Conservation (phyloP, 1,139 yeast species). For the Meyerozyma athensensis region DNA sequence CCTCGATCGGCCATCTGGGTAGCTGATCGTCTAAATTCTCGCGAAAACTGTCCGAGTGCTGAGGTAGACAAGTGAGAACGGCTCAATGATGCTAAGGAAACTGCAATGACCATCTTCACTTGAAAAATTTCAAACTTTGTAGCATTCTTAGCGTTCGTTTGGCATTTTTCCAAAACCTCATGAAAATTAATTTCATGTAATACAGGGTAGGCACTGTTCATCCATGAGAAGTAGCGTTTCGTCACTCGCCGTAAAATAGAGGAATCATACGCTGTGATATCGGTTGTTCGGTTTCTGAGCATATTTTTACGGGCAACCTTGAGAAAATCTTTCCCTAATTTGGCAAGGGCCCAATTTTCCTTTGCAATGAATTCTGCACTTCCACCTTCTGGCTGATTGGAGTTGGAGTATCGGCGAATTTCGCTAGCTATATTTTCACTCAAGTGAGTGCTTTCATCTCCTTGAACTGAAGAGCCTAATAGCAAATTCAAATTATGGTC, state of each 20-base stretch:
- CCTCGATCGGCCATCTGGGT: neutral
- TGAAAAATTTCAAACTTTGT: neutral
- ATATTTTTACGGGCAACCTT: neutral
- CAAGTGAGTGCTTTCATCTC: neutral
- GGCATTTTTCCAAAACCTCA: neutral
- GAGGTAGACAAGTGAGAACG: slow-evolving; percentile 1
- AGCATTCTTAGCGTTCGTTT: neutral
- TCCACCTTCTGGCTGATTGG: neutral
- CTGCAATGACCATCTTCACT: slow-evolving; percentile 3
- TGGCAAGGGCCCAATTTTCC: slow-evolving; percentile 1
- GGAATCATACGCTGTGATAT: slow-evolving; percentile 2
- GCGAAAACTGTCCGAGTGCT: slow-evolving; percentile 2
- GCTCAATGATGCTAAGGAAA: slow-evolving; percentile 1
- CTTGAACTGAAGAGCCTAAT: neutral
- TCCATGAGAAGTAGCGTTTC: slow-evolving; percentile 4
- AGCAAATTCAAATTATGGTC: neutral
- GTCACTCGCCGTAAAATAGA: neutral
- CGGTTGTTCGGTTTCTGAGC: neutral
- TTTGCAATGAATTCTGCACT: slow-evolving; percentile 1
- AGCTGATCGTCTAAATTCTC: slow-evolving; percentile 3
- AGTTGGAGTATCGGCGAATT: neutral
- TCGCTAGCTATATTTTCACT: neutral
- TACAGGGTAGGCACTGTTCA: slow-evolving; percentile 3
- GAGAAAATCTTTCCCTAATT: slow-evolving; percentile 2
- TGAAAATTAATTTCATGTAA: neutral